Percentiles rank a stretch among this genome's conserved stretches.
Conservation (phyloP, 164 flowering plant species). For the Santalum album region DNA sequence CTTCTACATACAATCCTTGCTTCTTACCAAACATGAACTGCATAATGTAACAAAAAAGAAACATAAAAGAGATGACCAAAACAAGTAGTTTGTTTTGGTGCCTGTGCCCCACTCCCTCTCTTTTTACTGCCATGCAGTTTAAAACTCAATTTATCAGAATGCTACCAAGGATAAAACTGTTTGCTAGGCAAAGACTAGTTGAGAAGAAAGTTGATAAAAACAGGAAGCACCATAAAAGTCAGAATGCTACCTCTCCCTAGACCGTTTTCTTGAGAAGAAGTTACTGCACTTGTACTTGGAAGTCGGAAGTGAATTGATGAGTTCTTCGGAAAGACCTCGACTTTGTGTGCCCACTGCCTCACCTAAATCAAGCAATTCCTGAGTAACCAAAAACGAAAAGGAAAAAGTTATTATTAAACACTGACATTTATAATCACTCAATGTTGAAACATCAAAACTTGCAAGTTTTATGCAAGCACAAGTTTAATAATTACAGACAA, state of each 20-base stretch:
- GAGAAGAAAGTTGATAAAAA: not conserved
- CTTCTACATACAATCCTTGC: too few species aligned
- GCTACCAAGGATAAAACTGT: too few species aligned
- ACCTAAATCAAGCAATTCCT: conserved; percentile 45
- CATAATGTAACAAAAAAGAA: too few species aligned
- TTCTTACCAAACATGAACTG: too few species aligned
- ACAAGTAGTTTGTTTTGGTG: too few species aligned
- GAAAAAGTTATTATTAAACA: not conserved
- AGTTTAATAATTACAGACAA: too few species aligned
- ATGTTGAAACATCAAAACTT: not conserved
- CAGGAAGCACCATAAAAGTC: not conserved
- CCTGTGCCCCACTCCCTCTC: too few species aligned
- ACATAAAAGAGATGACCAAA: too few species aligned
- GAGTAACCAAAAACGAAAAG: conserved; percentile 1
- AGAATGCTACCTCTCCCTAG: conserved; percentile 32
- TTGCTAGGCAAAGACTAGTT: too few species aligned
- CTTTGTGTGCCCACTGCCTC: conserved; percentile 46
- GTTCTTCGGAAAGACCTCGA: conserved; percentile 37
- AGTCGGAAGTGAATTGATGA: conserved; percentile 33
- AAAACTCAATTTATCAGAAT: too few species aligned
- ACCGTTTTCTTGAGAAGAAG: conserved; percentile 29
- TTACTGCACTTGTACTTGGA: conserved; percentile 29
- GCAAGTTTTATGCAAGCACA: not conserved
- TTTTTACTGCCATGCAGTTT: too few species aligned
- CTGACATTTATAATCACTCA: not conserved